Base-by-base conservation (phyloP, 305 asterid genomes). In the Fraxinus velutina region DNA sequence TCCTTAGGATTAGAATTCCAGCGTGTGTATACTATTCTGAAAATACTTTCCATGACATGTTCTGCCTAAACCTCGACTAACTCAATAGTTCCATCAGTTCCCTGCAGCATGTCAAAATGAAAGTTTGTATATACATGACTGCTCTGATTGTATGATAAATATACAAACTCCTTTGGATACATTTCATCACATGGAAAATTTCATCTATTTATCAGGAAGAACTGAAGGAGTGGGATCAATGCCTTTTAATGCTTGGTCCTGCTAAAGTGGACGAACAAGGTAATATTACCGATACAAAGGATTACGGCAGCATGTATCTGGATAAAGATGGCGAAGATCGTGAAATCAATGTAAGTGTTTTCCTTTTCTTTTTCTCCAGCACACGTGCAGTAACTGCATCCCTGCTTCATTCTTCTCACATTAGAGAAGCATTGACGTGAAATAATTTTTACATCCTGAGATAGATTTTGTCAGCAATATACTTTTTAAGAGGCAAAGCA, bases 291-390 rank as follows among this genome's bases (percentile, higher is more conserved):
- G 97, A 91, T 81, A 84, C 93, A 68, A 93, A 91, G 88, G 99
- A 96, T 73, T 92, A 81, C 84, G 90, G 75, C 75, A 88, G 88
- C 91, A 94, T 90, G 93, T 90, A 91, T 86, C 89, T 93, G 88
- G 98, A 96, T 81, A 96, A 93, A 92, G 99, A 96, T 80, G 88
- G 93, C 32, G 98, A 96, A 92, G 98, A 96, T 86, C 98, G 98
- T 76, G 99, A 96, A 89, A 96, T 96, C 84, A 94, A 94, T 87
- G 99, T 94, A 86, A 88, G 96, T 90, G 68, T 62, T 3, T 73
- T 66, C 74, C 36, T 24, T 47, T 79, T 77, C 62, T 80, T 82
- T 78, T 27, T 75, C 76, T 71, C 73, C 75, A 37, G 73, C 72
- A 70, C 22, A 74, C 42, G 78, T 80, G 37, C 81, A 82, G 73